phyloP scores from a whole-genome alignment of 2,329 filamentous ascomycete species.

The Cladophialophora immunda region DNA sequence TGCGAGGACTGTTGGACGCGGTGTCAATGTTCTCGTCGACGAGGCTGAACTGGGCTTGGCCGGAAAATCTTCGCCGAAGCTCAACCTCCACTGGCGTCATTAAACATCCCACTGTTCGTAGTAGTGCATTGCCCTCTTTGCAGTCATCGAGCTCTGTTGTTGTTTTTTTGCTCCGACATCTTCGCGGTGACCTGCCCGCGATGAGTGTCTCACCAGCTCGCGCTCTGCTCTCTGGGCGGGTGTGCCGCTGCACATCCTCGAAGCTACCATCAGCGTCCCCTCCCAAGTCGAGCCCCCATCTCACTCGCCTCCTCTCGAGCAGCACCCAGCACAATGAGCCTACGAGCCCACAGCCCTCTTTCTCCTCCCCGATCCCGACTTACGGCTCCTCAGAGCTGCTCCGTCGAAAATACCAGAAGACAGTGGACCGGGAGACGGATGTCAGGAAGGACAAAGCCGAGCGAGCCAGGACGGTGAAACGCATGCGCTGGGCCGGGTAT shows the following conservation, averaged over 20 bases:
- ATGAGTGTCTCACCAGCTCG: constrained; percentile 34
- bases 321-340: constrained; percentile 26
- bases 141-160: neutral
- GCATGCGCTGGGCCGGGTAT: constrained; percentile 35
- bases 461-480: constrained; percentile 32
- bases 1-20: constrained; percentile 1
- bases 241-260: constrained; percentile 29
- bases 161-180: neutral
- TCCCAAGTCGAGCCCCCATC: neutral
- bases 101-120: neutral
- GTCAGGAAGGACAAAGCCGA: constrained; percentile 30
- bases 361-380: constrained; percentile 22
- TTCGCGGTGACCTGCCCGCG: neutral
- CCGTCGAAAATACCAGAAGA: constrained; percentile 35
- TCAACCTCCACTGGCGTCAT: constrained; percentile 2
- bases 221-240: constrained; percentile 31
- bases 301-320: constrained; percentile 26
- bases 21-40: neutral
- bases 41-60: constrained; percentile 3
- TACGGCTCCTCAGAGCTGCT: constrained; percentile 38
- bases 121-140: neutral
- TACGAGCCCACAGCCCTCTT: constrained; percentile 12
- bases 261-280: constrained; percentile 5
- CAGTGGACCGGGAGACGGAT: constrained; percentile 7
- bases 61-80: neutral